phyloP scores from a whole-genome alignment of 345 rosid genomes.

The Gossypium longicalyx region DNA sequence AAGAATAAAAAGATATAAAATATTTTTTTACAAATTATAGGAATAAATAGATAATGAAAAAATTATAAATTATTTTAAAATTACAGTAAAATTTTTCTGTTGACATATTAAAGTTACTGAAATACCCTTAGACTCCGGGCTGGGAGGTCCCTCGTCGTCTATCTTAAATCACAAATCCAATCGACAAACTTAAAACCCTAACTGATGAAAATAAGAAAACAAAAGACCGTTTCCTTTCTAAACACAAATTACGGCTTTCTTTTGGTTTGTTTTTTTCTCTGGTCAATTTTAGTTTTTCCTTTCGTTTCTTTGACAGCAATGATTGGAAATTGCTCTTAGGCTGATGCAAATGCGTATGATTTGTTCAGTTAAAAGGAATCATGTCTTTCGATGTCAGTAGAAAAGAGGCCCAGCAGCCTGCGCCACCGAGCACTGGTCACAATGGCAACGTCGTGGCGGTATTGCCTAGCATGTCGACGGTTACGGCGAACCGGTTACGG shows the following conservation, averaged over 20 bases:
- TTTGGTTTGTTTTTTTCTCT: neutral
- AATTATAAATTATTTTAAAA: too few species aligned
- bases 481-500: conserved; percentile 38
- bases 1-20: too few species aligned
- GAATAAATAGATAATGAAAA: too few species aligned
- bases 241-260: neutral
- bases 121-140: neutral
- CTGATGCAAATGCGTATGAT: neutral
- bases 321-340: neutral
- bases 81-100: neutral
- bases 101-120: neutral
- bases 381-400: conserved; percentile 37
- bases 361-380: neutral
- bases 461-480: conserved; percentile 8
- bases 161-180: neutral
- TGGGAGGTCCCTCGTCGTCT: neutral
- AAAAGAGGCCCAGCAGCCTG: conserved; percentile 18
- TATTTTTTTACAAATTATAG: too few species aligned
- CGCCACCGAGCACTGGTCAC: conserved; percentile 10
- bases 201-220: neutral
- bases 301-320: neutral
- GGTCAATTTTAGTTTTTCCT: neutral
- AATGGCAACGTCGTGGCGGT: conserved; percentile 37
- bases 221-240: neutral
- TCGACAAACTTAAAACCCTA: neutral